A percentile compares a stretch with the other conserved stretches of the same genome.
Conservation (phyloP, 2,329 filamentous ascomycete genomes). For the Aspergillus hortae region DNA sequence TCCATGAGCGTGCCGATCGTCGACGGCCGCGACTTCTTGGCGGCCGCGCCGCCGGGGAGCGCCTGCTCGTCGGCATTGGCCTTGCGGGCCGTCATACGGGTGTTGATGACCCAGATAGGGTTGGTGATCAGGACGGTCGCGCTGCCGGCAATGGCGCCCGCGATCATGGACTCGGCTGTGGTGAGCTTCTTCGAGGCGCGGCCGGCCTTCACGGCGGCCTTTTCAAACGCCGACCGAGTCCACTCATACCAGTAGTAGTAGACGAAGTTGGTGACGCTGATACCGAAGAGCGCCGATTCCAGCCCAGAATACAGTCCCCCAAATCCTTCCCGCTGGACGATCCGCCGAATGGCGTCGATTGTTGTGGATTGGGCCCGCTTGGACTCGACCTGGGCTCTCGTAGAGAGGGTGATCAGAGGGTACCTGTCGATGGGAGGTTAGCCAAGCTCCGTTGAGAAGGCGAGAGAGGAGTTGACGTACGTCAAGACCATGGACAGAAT, state of each 20-base stretch:
- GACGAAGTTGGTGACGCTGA: constrained; percentile 98
- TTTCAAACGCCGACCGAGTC: constrained; percentile 79
- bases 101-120: constrained; percentile 99
- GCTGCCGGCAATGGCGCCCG: constrained; percentile 86
- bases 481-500: constrained; percentile 95
- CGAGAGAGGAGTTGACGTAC: constrained; percentile 45
- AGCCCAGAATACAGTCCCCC: constrained; percentile 87
- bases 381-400: constrained; percentile 95
- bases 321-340: constrained; percentile 87
- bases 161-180: constrained; percentile 89
- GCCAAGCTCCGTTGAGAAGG: constrained; percentile 4
- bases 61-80: constrained; percentile 49
- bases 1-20: constrained; percentile 78
- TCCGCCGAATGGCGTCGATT: constrained; percentile 75
- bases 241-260: constrained; percentile 99
- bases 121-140: constrained; percentile 96
- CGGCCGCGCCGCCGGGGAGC: constrained; percentile 29
- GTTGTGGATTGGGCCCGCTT: constrained; percentile 85
- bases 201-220: constrained; percentile 68
- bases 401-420: constrained; percentile 94
- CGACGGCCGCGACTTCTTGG: constrained; percentile 54
- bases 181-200: constrained; percentile 78
- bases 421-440: constrained; percentile 56
- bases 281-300: constrained; percentile 92
- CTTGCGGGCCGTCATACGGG: constrained; percentile 90